phyloP scores from a whole-genome alignment of 352 stramenopile genomes.

The Pythium pyrilobum region DNA sequence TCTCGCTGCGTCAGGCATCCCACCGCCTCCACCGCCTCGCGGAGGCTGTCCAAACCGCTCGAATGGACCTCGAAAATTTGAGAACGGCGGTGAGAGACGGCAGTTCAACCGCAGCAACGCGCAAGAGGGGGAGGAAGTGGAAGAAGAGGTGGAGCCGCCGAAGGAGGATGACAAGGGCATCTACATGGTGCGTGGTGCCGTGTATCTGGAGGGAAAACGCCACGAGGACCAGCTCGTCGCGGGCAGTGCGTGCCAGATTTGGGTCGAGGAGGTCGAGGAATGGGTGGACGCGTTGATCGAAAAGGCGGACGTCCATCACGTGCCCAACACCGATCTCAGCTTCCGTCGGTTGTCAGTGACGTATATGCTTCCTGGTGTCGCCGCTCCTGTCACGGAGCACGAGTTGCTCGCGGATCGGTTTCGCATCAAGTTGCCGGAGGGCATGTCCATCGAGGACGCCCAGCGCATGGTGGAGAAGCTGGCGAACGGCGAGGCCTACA shows the following conservation, averaged over 20 bases:
- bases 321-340: slow-evolving; percentile 62
- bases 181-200: slow-evolving; percentile 55
- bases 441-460: slow-evolving; percentile 55
- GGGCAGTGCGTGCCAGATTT: slow-evolving; percentile 76
- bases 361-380: slow-evolving; percentile 47
- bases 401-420: slow-evolving; percentile 54
- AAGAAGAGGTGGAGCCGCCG: slow-evolving; percentile 21
- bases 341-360: slow-evolving; percentile 60
- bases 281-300: slow-evolving; percentile 77
- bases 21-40: slow-evolving; percentile 31
- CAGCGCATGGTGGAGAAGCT: slow-evolving; percentile 57
- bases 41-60: no score
- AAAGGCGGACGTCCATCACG: slow-evolving; percentile 39
- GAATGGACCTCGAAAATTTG: no score
- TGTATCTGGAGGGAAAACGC: slow-evolving; percentile 79
- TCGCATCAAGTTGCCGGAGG: slow-evolving; percentile 57
- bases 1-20: slow-evolving; percentile 27
- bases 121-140: slow-evolving; percentile 7
- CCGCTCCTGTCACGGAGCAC: slow-evolving; percentile 36
- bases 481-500: slow-evolving; percentile 22
- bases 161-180: slow-evolving; percentile 66
- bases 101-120: background rate
- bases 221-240: slow-evolving; percentile 61
- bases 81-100: background rate
- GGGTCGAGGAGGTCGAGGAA: slow-evolving; percentile 67